Percentiles rank a stretch among this genome's conserved stretches.
These are phyloP conservation scores for Hamigera avellanea DNA, from an alignment of 495 filamentous ascomycete genomes.

Conservation along the genomic window DNA sequence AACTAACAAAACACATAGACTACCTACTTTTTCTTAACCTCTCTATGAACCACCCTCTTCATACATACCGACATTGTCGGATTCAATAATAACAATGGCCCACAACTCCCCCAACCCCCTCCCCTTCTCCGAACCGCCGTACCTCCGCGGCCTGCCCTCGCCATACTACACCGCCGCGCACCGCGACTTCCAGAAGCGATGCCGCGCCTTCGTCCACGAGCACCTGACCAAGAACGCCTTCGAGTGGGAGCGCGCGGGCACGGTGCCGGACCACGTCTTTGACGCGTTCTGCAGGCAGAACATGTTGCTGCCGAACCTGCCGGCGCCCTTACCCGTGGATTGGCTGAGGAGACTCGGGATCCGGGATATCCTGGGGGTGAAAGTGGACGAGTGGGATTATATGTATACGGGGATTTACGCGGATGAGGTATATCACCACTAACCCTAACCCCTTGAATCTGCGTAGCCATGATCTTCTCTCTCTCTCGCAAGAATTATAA, in stretches of 20 bases:
- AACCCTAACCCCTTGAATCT: too few species aligned
- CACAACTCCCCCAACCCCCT: slow-evolving; percentile 28
- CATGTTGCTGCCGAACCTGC: slow-evolving; percentile 53
- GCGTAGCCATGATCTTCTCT: too few species aligned
- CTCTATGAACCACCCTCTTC: too few species aligned
- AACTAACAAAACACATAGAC: too few species aligned
- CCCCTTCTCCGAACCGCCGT: slow-evolving; percentile 67
- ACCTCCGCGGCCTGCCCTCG: slow-evolving; percentile 55
- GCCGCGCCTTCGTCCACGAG: slow-evolving; percentile 49
- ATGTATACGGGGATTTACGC: slow-evolving; percentile 55
- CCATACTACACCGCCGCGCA: slow-evolving; percentile 56
- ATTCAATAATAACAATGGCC: slow-evolving; percentile 24
- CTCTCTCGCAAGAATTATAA: too few species aligned
- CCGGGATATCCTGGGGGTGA: slow-evolving; percentile 52
- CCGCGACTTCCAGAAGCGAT: slow-evolving; percentile 52
- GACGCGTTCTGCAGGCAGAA: slow-evolving; percentile 45
- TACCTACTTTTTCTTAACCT: too few species aligned
- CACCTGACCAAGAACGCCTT: slow-evolving; percentile 48
- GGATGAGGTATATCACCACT: slow-evolving; percentile 43
- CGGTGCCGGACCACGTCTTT: slow-evolving; percentile 51
- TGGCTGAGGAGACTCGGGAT: slow-evolving; percentile 57
- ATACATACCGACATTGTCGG: too few species aligned
- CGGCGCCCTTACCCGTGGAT: slow-evolving; percentile 53
- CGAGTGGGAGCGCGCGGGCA: slow-evolving; percentile 54
- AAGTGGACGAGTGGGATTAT: slow-evolving; percentile 66